Conservation (phyloP, 352 stramenopile genomes). For the Phytopythium mirpurense region DNA sequence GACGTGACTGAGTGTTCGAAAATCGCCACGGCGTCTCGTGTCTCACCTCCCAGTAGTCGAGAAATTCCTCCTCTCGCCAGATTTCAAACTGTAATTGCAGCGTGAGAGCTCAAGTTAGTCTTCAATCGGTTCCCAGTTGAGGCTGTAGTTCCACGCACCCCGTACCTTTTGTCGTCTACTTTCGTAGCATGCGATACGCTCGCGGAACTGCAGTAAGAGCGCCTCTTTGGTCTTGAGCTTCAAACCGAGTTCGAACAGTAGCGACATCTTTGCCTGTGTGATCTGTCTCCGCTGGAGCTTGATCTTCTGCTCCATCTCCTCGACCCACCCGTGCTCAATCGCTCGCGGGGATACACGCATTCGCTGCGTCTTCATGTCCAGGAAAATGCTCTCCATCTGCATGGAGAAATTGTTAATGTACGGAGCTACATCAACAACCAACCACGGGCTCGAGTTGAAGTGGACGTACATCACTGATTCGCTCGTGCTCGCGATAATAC, state of each 20-base stretch:
- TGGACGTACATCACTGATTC: conserved; percentile 50
- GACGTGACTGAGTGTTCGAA: background rate
- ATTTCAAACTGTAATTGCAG: conserved; percentile 46
- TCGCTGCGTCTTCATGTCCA: conserved; percentile 77
- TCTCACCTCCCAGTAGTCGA: conserved; percentile 74
- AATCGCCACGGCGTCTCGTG: too few relatives aligned
- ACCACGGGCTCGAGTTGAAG: too few relatives aligned
- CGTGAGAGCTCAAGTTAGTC: background rate
- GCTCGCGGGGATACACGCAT: conserved; percentile 66
- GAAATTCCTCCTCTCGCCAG: conserved; percentile 72
- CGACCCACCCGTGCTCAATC: conserved; percentile 77
- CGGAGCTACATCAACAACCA: too few relatives aligned
- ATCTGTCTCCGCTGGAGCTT: conserved; percentile 49
- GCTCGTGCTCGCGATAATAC: conserved; percentile 51
- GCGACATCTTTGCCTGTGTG: conserved; percentile 50
- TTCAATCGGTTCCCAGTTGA: too few relatives aligned
- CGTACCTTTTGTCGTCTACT: conserved; percentile 43
- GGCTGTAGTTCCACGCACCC: background rate
- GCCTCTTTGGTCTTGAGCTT: conserved; percentile 53
- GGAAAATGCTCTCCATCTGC: conserved; percentile 74
- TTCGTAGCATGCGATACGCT: conserved; percentile 32
- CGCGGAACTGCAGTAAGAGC: conserved; percentile 24
- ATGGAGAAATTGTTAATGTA: too few relatives aligned
- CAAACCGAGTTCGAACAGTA: conserved; percentile 51
- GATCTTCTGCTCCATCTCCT: conserved; percentile 81